Evolutionary conservation across 2,329 filamentous ascomycete genomes (phyloP), one percentile per base, ranked within the genome.

Genomic region (Penicillium sp.): DNA sequence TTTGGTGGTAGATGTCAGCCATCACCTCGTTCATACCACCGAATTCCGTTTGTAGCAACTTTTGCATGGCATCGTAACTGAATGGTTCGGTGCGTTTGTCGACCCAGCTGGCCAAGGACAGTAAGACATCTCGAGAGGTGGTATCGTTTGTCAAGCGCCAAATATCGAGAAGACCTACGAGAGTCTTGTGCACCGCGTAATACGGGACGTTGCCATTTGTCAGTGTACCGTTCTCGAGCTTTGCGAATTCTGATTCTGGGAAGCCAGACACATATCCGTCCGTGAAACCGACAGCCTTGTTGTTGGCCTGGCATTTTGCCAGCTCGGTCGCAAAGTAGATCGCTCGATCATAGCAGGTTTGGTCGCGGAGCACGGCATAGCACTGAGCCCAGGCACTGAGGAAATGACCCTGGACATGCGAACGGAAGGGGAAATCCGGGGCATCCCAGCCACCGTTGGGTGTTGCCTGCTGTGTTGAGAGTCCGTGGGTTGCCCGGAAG

Each of bases 371-470:
- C 1, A 71, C 70, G 2, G 78, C 77, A 49, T 75, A 82, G 61
- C 79, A 82, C 38, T 80, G 75, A 2, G 78, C 70, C 80, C 79
- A 82, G 0, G 77, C 80, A 1, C 73, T 79, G 32, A 83, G 74
- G 32, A 77, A 77, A 62, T 83, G 81, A 0, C 81, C 81, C 55
- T 83, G 81, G 20, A 75, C 61, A 48, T 83, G 81, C 0, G 75
- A 75, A 14, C 81, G 75, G 63, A 83, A 83, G 0, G 81, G 81
- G 43, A 83, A 83, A 45, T 77, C 70, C 1, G 81, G 81, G 1
- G 78, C 78, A 64, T 83, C 81, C 81, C 81, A 83, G 2, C 81
- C 81, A 2, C 79, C 79, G 46, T 81, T 80, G 6, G 72, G 47
- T 2, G 68, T 58, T 2, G 80, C 81, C 1, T 77, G 77, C 3